These are phyloP conservation scores for Plasmopara halstedii DNA, from an alignment of 352 stramenopile genomes.

Conservation along the genomic window DNA sequence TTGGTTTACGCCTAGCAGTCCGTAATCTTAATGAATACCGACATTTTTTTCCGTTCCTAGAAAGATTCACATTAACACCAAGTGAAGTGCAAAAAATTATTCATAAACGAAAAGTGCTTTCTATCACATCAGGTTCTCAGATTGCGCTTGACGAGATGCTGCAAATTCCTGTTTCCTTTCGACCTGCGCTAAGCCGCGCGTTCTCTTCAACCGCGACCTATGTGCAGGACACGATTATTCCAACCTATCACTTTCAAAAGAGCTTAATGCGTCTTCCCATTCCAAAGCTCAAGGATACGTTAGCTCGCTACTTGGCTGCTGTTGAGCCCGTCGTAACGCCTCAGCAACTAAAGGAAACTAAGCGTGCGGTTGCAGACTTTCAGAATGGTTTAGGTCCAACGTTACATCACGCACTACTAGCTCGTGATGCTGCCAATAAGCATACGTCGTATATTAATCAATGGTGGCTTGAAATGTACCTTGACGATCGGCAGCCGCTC, in stretches of 20 bases:
- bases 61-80: too few relatives aligned
- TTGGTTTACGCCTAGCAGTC: too few relatives aligned
- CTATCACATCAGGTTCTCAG: too few relatives aligned
- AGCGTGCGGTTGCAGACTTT: constrained; percentile 54
- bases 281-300: constrained; percentile 78
- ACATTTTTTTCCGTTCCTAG: too few relatives aligned
- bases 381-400: constrained; percentile 41
- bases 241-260: constrained; percentile 85
- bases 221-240: constrained; percentile 82
- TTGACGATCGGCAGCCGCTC: constrained; percentile 77
- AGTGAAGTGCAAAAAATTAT: too few relatives aligned
- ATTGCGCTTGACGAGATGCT: too few relatives aligned
- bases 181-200: constrained; percentile 7
- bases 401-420: constrained; percentile 70
- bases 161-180: not conserved
- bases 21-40: too few relatives aligned
- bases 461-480: constrained; percentile 91
- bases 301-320: constrained; percentile 66
- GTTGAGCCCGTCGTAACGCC: constrained; percentile 67
- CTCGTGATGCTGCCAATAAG: constrained; percentile 64
- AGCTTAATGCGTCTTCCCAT: constrained; percentile 80
- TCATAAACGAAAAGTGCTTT: too few relatives aligned
- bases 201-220: constrained; percentile 36
- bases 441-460: constrained; percentile 90
- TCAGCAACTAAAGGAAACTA: constrained; percentile 46